phyloP scores from a whole-genome alignment of 345 rosid species.

The Mercurialis annua region DNA sequence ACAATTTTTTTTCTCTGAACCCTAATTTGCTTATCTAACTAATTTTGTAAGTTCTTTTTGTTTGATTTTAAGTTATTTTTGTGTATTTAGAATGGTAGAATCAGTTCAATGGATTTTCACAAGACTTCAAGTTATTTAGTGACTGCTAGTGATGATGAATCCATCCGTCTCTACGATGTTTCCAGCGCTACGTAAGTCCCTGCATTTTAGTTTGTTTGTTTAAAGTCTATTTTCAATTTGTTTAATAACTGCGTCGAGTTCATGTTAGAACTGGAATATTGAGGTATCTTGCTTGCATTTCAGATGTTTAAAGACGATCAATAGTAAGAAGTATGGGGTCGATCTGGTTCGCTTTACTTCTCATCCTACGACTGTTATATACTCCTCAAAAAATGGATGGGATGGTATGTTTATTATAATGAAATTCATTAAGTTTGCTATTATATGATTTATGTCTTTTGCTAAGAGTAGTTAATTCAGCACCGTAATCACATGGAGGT shows the following conservation, averaged over 20 bases:
- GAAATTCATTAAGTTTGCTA: neutral
- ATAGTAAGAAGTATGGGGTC: slow-evolving; percentile 98
- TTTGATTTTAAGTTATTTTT: neutral
- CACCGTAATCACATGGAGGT: too few species aligned
- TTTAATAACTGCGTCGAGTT: neutral
- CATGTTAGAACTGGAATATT: neutral
- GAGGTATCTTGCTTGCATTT: slow-evolving; percentile 2
- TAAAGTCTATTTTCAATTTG: too few species aligned
- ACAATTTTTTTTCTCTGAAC: slow-evolving; percentile 7
- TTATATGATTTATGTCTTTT: neutral
- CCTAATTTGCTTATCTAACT: neutral
- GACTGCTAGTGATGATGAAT: slow-evolving; percentile 97
- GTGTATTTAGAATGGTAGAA: slow-evolving; percentile 59
- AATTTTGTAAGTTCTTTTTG: neutral
- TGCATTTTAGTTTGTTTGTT: neutral
- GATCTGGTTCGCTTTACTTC: slow-evolving; percentile 91
- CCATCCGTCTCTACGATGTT: slow-evolving; percentile 60
- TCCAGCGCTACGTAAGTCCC: slow-evolving; percentile 27
- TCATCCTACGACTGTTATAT: slow-evolving; percentile 87
- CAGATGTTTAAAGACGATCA: slow-evolving; percentile 92
- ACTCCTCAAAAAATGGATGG: slow-evolving; percentile 98
- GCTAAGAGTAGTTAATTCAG: neutral
- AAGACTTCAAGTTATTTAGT: slow-evolving; percentile 77
- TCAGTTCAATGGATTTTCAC: slow-evolving; percentile 93
- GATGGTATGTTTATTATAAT: slow-evolving; percentile 56